Evolutionary conservation across 2,329 filamentous ascomycete species (phyloP), one percentile per base, ranked within the genome.

Genomic region (Scedosporium minutisporum): DNA sequence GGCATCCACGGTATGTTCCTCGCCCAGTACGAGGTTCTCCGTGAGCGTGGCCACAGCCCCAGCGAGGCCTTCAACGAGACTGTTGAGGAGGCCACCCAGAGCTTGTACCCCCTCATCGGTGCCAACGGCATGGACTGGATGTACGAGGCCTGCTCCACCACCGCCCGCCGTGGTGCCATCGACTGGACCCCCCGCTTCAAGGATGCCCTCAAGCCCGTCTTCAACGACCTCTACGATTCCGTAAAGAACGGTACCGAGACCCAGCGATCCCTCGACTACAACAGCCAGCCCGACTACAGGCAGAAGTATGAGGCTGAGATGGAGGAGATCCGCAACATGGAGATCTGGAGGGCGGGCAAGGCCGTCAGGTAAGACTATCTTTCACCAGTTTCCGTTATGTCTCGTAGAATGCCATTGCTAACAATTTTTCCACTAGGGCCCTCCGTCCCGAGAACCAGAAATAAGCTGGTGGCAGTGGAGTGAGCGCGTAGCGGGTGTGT

Each of bases 1-100:
- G 95, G 95, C 80, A 99, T 99, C 81, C 95, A 99, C 87, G 95
- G 95, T 77, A 99, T 99, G 95, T 99, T 99, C 90, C 91, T 99
- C 70, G 95, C 95, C 66, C 95, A 99, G 84, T 99, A 99, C 86
- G 95, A 99, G 86, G 95, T 99, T 70, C 93, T 99, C 80, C 93
- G 95, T 75, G 95, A 99, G 88, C 89, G 90, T 71, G 95, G 95
- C 80, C 95, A 99, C 88, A 90, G 85, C 80, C 95, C 95, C 77
- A 93, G 89, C 72, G 95, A 99, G 83, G 95, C 95, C 69, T 99
- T 99, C 89, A 99, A 99, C 87, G 95, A 99, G 91, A 99, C 95
- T 69, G 95, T 99, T 70, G 95, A 99, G 86, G 95, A 99, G 86
- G 95, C 95, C 68, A 99, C 95, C 61, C 95, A 99, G 86, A 91